Percentiles rank a stretch among this genome's conserved stretches.
Evolutionary conservation across 495 filamentous ascomycete genomes (phyloP).

Genomic region (Lasiosphaeria ovina): DNA sequence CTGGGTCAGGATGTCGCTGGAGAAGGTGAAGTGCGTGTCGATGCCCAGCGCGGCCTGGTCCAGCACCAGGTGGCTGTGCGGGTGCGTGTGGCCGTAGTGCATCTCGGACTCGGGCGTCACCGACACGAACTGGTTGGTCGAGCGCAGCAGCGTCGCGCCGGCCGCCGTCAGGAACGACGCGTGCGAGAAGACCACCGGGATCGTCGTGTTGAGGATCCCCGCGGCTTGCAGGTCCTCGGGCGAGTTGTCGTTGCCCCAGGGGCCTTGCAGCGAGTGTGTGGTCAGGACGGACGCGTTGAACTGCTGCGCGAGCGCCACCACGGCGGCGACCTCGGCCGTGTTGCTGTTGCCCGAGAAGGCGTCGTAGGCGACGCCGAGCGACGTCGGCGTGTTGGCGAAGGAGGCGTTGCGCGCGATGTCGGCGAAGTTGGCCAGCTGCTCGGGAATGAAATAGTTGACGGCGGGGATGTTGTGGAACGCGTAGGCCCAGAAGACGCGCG

Average conservation of each 20-base stretch:
- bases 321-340: conserved; percentile 23
- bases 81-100: conserved; percentile 44
- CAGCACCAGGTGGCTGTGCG: conserved; percentile 33
- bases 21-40: conserved; percentile 48
- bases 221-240: conserved; percentile 33
- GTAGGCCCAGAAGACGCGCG: conserved; percentile 39
- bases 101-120: conserved; percentile 49
- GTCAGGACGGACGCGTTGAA: conserved; percentile 36
- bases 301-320: conserved; percentile 25
- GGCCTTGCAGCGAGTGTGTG: conserved; percentile 31
- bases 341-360: conserved; percentile 22
- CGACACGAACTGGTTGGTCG: conserved; percentile 39
- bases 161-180: conserved; percentile 28
- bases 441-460: conserved; percentile 18
- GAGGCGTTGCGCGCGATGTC: conserved; percentile 20
- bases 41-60: conserved; percentile 45
- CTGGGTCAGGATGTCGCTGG: conserved; percentile 44
- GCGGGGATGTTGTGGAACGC: conserved; percentile 24
- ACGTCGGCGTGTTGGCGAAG: conserved; percentile 19
- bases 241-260: conserved; percentile 34
- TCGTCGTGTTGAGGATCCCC: conserved; percentile 31
- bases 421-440: conserved; percentile 35
- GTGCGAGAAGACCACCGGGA: conserved; percentile 45
- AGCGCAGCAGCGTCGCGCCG: conserved; percentile 32
- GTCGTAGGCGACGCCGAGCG: conserved; percentile 42